phyloP scores from a whole-genome alignment of 257 asterid species.

The Penstemon eatonii region DNA sequence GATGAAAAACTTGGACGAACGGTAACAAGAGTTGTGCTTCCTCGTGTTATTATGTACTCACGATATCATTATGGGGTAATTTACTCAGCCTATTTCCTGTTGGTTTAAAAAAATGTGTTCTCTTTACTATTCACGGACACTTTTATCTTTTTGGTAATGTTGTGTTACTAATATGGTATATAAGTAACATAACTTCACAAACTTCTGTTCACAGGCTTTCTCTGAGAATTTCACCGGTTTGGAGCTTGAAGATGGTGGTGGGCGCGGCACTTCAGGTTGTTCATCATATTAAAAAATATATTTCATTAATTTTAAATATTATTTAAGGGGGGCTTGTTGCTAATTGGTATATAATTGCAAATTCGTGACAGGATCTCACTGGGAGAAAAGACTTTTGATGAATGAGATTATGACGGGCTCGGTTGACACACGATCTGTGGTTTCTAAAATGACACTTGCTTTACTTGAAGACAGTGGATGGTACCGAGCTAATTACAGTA shows the following conservation, averaged over 20 bases:
- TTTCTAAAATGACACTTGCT: conserved; percentile 94
- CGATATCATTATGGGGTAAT: conserved; percentile 88
- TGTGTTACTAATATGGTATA: neutral
- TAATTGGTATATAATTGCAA: conserved; percentile 22
- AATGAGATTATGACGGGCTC: conserved; percentile 98
- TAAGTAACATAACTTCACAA: conserved; percentile 14
- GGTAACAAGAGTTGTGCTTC: conserved; percentile 90
- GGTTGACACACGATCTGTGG: conserved; percentile 95
- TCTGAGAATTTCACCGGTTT: conserved; percentile 90
- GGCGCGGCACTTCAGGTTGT: conserved; percentile 94
- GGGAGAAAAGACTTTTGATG: conserved; percentile 97
- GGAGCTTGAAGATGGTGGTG: conserved; percentile 99
- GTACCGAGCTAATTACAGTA: conserved; percentile 89
- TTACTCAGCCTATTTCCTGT: conserved; percentile 4
- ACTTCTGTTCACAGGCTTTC: conserved; percentile 60
- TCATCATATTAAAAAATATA: conserved; percentile 7
- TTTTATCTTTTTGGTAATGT: conserved; percentile 7
- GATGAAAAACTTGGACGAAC: conserved; percentile 84
- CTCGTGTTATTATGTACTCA: conserved; percentile 89
- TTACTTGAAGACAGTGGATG: conserved; percentile 96
- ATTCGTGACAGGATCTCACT: conserved; percentile 75
- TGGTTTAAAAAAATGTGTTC: conserved; percentile 11
- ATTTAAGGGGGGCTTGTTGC: conserved; percentile 4
- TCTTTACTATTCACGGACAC: neutral
- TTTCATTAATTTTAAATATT: conserved; percentile 15